Evolutionary conservation across 2,329 filamentous ascomycete species (phyloP), one percentile per base, ranked within the genome.

Genomic region (Claviceps sp.): DNA sequence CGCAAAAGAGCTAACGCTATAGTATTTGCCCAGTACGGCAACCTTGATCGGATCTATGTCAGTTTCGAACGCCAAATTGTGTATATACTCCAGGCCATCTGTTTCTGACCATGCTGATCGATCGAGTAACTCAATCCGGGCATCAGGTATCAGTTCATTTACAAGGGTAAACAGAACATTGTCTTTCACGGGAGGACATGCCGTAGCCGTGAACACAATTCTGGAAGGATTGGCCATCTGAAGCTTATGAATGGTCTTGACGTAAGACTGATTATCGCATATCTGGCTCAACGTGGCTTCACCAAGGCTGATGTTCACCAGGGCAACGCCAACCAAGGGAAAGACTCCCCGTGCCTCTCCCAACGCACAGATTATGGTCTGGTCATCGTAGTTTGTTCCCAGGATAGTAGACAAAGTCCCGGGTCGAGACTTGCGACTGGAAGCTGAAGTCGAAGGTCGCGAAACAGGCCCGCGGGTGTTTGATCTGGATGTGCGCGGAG

Each of bases 211-310:
- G 58, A 95, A 83, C 1, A 97, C 70, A 48, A 96, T 86, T 56
- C 84, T 81, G 2, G 84, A 85, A 0, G 91, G 90, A 24, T 85
- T 79, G 59, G 88, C 86, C 24, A 95, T 81, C 50, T 80, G 79
- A 37, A 97, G 76, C 64, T 96, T 95, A 66, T 95, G 87, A 34
- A 95, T 74, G 0, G 89, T 95, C 62, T 84, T 84, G 53, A 89
- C 83, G 63, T 95, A 97, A 37, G 89, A 94, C 64, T 95, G 89
- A 52, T 84, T 94, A 65, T 97, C 91, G 62, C 85, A 89, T 57
- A 97, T 91, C 62, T 96, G 88, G 62, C 88, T 94, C 41, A 97
- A 75, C 30, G 89, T 81, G 16, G 82, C 86, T 67, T 95, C 88
- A 41, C 85, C 86, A 2, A 87, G 90, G 43, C 87, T 84, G 3